These are phyloP conservation scores for Uromyces viciae-fabae DNA, from an alignment of 1,284 basidiomycete genomes.

Conservation along the genomic window DNA sequence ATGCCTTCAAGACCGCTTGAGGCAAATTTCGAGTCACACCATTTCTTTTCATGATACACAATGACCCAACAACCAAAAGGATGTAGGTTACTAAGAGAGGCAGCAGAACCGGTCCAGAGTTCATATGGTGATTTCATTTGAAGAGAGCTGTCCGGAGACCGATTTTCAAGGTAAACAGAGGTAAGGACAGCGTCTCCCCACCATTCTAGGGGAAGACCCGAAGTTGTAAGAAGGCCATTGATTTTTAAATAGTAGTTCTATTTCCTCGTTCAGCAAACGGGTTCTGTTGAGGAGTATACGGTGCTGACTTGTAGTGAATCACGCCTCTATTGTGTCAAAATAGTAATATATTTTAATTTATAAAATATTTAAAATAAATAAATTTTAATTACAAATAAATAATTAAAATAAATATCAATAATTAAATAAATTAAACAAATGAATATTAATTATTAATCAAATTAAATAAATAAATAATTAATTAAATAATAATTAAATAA, in stretches of 20 bases:
- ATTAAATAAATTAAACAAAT: too few relatives aligned
- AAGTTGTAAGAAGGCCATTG: not conserved
- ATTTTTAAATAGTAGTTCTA: not conserved
- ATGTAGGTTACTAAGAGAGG: not conserved
- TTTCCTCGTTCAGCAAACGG: not conserved
- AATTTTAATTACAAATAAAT: too few relatives aligned
- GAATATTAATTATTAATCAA: too few relatives aligned
- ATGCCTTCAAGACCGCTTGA: not conserved
- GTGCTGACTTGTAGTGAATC: not conserved
- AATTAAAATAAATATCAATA: too few relatives aligned
- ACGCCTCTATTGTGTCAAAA: too few relatives aligned
- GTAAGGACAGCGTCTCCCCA: not conserved
- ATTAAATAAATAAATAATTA: too few relatives aligned
- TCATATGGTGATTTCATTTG: not conserved
- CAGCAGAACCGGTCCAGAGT: not conserved
- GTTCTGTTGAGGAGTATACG: conserved; percentile 18
- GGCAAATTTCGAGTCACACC: not conserved
- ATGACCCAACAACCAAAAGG: not conserved
- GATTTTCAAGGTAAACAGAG: not conserved
- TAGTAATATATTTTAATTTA: too few relatives aligned
- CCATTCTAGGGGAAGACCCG: not conserved
- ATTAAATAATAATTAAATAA: too few relatives aligned
- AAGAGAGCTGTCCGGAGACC: not conserved
- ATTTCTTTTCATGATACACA: not conserved
- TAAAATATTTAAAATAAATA: too few relatives aligned